Base-by-base conservation (phyloP, 305 asterid genomes). In the Caryopteris hybrid region DNA sequence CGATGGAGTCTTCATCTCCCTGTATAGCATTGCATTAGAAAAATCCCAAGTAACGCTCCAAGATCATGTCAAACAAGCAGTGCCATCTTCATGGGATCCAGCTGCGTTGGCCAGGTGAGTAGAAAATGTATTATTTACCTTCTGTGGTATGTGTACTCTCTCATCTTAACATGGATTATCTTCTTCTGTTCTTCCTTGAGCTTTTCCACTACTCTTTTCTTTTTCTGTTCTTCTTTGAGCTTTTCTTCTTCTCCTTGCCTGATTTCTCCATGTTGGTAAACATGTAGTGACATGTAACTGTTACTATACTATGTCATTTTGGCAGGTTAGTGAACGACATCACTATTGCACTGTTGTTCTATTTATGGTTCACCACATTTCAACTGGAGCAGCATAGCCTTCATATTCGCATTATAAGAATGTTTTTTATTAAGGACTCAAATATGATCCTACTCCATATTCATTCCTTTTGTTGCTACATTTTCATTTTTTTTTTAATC, bases 71-170 rank as follows among this genome's bases (percentile, higher is more conserved):
- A 89, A 81, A 81, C 82, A 78, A 85, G 95, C 86, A 53, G 95
- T 89, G 48, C 95, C 96, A 0, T 85, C 96, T 0, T 77, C 91
- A 14, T 89, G 96, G 96, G 95, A 89, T 80, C 95, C 96, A 1
- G 84, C 91, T 75, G 92, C 95, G n/a, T 70, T 89, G 73, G 84
- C 95, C 34, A 89, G 88, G 96, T 85, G 51, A 81, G 75, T 67
- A 43, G 48, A 33, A 42, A 43, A 60, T 9, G 6, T 34, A 22
- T 39, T 34, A 11, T 45, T 59, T 57, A 6, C 25, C 21, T 57
- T 74, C 45, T 13, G 33, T 27, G 18, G 13, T 21, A 12, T 22
- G 33, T 54, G 43, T 55, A 60, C 8, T 21, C 39, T 62, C 25
- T 39, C 21, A 56, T n/a, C 45, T 6, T 14, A 34, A 38, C 34